Evolutionary conservation across 2,329 filamentous ascomycete genomes (phyloP).

Genomic region (Cercospora sesami): DNA sequence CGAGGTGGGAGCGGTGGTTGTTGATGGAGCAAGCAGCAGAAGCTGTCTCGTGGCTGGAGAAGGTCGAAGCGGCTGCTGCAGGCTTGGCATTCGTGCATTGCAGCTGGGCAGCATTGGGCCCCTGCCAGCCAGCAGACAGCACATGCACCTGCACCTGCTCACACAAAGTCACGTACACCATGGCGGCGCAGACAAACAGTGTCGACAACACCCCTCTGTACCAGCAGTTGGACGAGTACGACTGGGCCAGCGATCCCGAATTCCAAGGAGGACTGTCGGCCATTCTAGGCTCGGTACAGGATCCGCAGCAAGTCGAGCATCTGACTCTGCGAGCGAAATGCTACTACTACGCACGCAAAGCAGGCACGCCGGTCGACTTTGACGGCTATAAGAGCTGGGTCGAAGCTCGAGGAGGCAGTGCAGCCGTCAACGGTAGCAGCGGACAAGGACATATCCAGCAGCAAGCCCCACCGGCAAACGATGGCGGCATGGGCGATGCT

Average conservation of each 20-base stretch:
- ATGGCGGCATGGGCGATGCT: conserved; percentile 50
- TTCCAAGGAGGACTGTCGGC: conserved; percentile 68
- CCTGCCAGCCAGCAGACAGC: not conserved
- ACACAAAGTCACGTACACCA: conserved; percentile 15
- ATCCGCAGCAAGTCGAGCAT: conserved; percentile 56
- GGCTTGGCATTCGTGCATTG: not conserved
- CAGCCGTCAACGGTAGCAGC: not conserved
- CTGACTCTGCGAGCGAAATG: conserved; percentile 66
- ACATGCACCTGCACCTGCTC: not conserved
- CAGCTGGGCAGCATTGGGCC: not conserved
- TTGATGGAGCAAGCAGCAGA: not conserved
- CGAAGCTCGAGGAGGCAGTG: conserved; percentile 38
- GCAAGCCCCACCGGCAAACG: conserved; percentile 5
- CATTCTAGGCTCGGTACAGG: conserved; percentile 61
- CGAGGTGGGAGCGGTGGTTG: conserved; percentile 12
- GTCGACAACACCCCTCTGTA: conserved; percentile 47
- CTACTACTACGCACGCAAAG: conserved; percentile 61
- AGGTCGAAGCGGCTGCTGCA: not conserved
- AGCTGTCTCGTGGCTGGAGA: not conserved
- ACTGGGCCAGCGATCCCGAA: conserved; percentile 66
- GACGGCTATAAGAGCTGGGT: conserved; percentile 66
- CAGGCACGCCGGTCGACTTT: conserved; percentile 61
- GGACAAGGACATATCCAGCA: not conserved
- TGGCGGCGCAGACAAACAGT: conserved; percentile 26
- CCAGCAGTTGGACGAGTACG: conserved; percentile 63